Evolutionary conservation across 495 filamentous ascomycete genomes (phyloP).

Genomic region (Aspergillus incahuasiensis): DNA sequence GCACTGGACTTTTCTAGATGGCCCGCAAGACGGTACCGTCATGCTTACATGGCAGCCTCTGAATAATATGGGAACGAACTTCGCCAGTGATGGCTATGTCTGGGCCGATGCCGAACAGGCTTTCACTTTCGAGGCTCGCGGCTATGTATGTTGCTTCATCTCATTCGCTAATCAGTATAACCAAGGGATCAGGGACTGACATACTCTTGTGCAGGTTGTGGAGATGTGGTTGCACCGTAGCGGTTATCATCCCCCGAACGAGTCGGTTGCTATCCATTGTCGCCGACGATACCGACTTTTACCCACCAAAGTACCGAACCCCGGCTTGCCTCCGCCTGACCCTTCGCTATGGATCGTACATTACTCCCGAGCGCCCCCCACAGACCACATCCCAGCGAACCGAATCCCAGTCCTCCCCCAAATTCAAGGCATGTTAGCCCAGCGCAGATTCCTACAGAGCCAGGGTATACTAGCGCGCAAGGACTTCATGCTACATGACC

Average conservation of each 20-base stretch:
- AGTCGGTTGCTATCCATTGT: constrained; percentile 64
- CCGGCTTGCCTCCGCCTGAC: constrained; percentile 61
- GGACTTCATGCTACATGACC: constrained; percentile 90
- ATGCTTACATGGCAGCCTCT: constrained; percentile 84
- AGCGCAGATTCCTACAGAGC: constrained; percentile 64
- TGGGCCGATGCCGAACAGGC: constrained; percentile 78
- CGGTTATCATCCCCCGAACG: constrained; percentile 66
- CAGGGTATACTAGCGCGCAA: constrained; percentile 81
- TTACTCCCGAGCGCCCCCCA: constrained; percentile 69
- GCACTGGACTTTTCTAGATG: constrained; percentile 86
- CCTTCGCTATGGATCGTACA: constrained; percentile 91
- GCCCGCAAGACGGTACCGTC: constrained; percentile 72
- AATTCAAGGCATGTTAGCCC: constrained; percentile 55
- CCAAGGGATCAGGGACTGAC: constrained; percentile 4
- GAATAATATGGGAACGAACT: constrained; percentile 57
- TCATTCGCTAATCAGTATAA: background rate
- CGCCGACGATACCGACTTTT: constrained; percentile 81
- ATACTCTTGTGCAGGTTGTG: constrained; percentile 45
- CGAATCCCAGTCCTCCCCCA: constrained; percentile 56
- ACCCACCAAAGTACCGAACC: constrained; percentile 54
- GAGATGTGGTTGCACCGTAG: constrained; percentile 78
- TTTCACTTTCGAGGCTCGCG: constrained; percentile 64
- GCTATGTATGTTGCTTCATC: constrained; percentile 57
- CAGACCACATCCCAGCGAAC: constrained; percentile 62
- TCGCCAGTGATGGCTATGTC: constrained; percentile 85